Conservation (phyloP, 441 rosid genomes). For the Corymbia citriodora region DNA sequence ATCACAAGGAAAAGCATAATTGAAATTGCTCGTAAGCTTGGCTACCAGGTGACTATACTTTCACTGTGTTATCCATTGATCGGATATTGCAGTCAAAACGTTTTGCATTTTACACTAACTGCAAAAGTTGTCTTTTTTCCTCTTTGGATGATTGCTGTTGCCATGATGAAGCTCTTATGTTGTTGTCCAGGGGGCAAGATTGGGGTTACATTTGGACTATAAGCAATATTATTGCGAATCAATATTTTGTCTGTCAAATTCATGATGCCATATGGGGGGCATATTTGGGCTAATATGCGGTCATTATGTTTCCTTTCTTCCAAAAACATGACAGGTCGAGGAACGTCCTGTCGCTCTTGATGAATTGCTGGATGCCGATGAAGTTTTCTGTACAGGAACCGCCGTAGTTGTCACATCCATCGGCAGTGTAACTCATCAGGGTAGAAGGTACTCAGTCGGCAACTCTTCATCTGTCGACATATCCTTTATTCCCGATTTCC, state of each 20-base stretch:
- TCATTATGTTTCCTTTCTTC: neutral
- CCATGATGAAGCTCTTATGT: neutral
- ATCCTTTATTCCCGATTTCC: neutral
- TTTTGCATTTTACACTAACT: neutral
- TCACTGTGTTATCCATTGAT: neutral
- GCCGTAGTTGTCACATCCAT: slow-evolving; percentile 11
- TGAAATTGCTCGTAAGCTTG: neutral
- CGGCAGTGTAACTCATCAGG: slow-evolving; percentile 7
- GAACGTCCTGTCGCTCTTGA: slow-evolving; percentile 3
- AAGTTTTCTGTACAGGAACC: slow-evolving; percentile 19
- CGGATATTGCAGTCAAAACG: neutral
- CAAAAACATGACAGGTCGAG: neutral
- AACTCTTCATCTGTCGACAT: neutral
- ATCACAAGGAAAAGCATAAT: slow-evolving; percentile 15
- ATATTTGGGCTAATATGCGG: neutral
- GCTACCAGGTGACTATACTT: slow-evolving; percentile 1
- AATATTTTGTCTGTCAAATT: neutral
- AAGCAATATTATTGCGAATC: neutral
- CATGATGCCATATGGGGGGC: neutral
- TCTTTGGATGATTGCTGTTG: neutral
- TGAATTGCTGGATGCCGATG: slow-evolving; percentile 12
- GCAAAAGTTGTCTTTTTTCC: neutral
- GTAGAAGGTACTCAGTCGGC: neutral
- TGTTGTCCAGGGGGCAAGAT: neutral
- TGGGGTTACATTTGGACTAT: neutral